Percentiles rank a stretch among this genome's conserved stretches.
phyloP scores from a whole-genome alignment of 371 early-diverging fungal genomes.

The Coemansia sp. region DNA sequence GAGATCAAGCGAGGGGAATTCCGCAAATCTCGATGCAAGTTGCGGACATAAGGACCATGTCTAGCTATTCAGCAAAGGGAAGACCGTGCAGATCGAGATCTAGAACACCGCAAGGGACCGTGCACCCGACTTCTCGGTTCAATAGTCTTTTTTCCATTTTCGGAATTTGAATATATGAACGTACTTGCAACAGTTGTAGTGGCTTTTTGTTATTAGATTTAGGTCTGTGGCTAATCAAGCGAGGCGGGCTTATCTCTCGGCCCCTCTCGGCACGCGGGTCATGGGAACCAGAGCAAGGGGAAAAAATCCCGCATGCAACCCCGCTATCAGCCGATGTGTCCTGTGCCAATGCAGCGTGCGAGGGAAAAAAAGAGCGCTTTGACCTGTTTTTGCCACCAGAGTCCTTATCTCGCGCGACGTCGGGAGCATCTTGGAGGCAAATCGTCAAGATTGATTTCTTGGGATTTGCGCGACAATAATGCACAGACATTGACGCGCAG shows the following conservation, averaged over 20 bases:
- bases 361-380: too few species aligned
- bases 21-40: too few species aligned
- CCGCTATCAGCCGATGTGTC: too few species aligned
- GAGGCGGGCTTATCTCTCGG: not conserved
- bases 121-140: not conserved
- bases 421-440: too few species aligned
- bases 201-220: conserved; percentile 1
- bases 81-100: not conserved
- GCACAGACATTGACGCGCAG: not conserved
- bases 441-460: not conserved
- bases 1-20: too few species aligned
- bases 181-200: not conserved
- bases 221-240: conserved; percentile 1
- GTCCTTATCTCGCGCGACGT: too few species aligned
- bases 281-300: not conserved
- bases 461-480: not conserved
- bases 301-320: not conserved
- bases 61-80: too few species aligned
- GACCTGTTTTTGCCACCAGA: too few species aligned
- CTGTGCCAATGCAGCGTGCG: too few species aligned
- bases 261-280: not conserved
- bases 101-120: conserved; percentile 2
- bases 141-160: conserved; percentile 2
- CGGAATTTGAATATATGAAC: conserved; percentile 4
- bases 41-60: too few species aligned